Conservation (phyloP, 1,284 basidiomycete species). For the Tetrapyrgos nigripes region DNA sequence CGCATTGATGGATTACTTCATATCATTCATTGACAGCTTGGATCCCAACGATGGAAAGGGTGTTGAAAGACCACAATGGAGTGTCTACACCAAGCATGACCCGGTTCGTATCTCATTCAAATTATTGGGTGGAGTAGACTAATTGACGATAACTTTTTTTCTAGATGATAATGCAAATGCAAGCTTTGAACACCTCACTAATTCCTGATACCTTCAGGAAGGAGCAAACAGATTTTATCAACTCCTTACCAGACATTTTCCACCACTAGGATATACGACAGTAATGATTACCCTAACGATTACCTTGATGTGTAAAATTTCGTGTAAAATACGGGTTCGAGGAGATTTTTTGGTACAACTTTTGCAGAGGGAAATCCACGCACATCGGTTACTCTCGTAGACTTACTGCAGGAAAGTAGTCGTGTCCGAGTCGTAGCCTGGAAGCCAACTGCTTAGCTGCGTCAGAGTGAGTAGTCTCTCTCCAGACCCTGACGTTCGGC, state of each 20-base stretch:
- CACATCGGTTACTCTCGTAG: too few species aligned
- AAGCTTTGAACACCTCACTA: conserved; percentile 39
- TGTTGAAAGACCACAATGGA: conserved; percentile 43
- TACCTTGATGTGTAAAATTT: too few species aligned
- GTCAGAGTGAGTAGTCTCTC: too few species aligned
- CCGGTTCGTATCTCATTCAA: conserved; percentile 22
- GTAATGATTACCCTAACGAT: too few species aligned
- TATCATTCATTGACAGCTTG: conserved; percentile 54
- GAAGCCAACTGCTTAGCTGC: too few species aligned
- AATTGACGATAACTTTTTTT: neutral
- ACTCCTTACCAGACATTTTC: conserved; percentile 34
- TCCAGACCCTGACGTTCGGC: too few species aligned
- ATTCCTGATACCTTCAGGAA: conserved; percentile 44
- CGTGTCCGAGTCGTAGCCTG: too few species aligned
- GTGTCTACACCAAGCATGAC: conserved; percentile 35
- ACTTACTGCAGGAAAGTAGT: too few species aligned
- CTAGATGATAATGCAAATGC: conserved; percentile 42
- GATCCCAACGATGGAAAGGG: conserved; percentile 57
- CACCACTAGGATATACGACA: too few species aligned
- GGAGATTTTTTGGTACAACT: too few species aligned
- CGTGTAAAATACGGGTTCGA: too few species aligned
- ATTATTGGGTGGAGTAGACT: neutral
- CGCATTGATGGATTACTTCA: conserved; percentile 57
- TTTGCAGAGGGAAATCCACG: too few species aligned
- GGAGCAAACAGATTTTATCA: conserved; percentile 42